These are phyloP conservation scores for Byssoonygena ceratinophila DNA, from an alignment of 2,329 filamentous ascomycete species.

Conservation along the genomic window DNA sequence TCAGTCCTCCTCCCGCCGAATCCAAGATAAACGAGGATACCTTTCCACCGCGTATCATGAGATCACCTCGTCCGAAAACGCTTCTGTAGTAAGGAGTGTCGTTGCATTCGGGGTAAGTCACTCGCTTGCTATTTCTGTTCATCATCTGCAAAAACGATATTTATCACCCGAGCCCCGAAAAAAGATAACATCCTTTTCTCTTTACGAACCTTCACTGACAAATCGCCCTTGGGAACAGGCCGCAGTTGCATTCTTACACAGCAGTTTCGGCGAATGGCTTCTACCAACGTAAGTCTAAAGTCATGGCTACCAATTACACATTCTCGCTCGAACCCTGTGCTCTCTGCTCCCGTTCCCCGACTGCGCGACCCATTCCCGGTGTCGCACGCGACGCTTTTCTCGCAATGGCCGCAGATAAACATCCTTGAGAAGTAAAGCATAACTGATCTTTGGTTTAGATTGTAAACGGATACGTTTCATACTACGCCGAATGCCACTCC, in stretches of 20 bases:
- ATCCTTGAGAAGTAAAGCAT: too few relatives aligned
- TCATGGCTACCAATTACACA: neutral
- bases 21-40: conserved; percentile 40
- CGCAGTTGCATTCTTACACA: conserved; percentile 56
- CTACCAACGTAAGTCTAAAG: conserved; percentile 46
- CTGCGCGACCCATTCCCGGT: too few relatives aligned
- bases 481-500: neutral
- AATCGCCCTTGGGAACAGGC: conserved; percentile 39
- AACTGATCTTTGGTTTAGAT: neutral
- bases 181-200: neutral
- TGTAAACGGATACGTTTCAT: neutral
- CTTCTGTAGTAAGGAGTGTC: conserved; percentile 57
- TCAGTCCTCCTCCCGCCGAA: conserved; percentile 35
- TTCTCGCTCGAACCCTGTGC: neutral
- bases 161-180: too few relatives aligned
- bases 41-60: conserved; percentile 50
- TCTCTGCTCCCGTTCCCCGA: neutral
- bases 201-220: neutral
- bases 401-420: too few relatives aligned
- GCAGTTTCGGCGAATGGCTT: conserved; percentile 56
- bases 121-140: neutral
- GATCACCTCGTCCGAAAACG: conserved; percentile 57
- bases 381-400: too few relatives aligned
- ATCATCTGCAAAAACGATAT: too few relatives aligned
- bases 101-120: conserved; percentile 56